Percentiles rank a stretch among this genome's conserved stretches.
These are phyloP conservation scores for Aspergillus ochraceoroseus DNA, from an alignment of 2,329 filamentous ascomycete species.

Conservation along the genomic window DNA sequence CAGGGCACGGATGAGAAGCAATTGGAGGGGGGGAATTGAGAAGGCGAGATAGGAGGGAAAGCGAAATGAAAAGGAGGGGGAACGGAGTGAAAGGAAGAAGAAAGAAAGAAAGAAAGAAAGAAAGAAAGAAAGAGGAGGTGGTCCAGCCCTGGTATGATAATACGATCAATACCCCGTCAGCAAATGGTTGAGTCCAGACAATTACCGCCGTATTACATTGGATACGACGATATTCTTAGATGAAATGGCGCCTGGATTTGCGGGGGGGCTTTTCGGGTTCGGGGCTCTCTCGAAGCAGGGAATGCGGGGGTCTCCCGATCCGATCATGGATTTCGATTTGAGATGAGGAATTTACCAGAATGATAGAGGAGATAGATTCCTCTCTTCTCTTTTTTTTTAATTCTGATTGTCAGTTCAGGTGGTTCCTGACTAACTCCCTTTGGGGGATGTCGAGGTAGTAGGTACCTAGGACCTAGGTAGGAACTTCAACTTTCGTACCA, in stretches of 20 bases:
- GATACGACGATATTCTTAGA: conserved; percentile 4
- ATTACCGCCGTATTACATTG: neutral
- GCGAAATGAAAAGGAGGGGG: conserved; percentile 22
- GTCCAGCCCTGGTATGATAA: too few relatives aligned
- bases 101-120: conserved; percentile 7
- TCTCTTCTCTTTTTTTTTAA: too few relatives aligned
- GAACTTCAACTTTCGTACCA: too few relatives aligned
- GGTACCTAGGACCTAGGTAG: too few relatives aligned
- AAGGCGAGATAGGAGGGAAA: conserved; percentile 23
- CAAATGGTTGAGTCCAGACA: neutral
- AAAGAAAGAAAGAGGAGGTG: conserved; percentile 3
- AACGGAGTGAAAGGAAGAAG: conserved; percentile 11
- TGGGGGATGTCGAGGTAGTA: too few relatives aligned
- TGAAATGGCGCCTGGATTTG: conserved; percentile 11
- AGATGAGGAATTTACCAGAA: too few relatives aligned
- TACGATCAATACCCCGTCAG: conserved; percentile 1
- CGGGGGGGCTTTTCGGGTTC: conserved; percentile 16
- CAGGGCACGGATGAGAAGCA: conserved; percentile 13
- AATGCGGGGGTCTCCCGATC: conserved; percentile 23
- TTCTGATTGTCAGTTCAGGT: too few relatives aligned
- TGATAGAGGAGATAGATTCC: too few relatives aligned
- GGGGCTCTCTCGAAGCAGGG: conserved; percentile 12
- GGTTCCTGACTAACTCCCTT: too few relatives aligned
- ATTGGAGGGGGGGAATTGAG: conserved; percentile 16
- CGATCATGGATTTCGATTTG: conserved; percentile 5